Evolutionary conservation across 2,329 filamentous ascomycete genomes (phyloP), one percentile per base, ranked within the genome.

Genomic region (Fusarium luffae): DNA sequence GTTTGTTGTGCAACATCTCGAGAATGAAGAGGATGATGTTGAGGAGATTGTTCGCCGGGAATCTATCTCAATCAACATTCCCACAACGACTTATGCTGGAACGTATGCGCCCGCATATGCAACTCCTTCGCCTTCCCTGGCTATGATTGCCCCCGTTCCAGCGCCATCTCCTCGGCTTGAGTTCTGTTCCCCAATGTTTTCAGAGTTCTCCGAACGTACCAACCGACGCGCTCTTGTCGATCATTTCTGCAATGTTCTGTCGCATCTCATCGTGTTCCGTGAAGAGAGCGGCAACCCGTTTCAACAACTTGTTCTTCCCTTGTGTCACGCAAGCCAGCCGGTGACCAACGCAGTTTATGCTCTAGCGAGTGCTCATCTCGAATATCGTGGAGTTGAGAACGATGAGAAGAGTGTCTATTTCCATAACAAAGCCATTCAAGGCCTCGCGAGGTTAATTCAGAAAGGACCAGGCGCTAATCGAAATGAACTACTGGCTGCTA

Each of bases 321-420:
- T 90, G 41, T 87, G 86, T 4, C 82, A 85, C 50, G 81, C 76
- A 44, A 88, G 86, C 72, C 81, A 82, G 1, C 85, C 87, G 2
- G 85, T 97, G 6, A 92, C 92, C 78, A 93, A 96, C 75, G 93
- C 94, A 12, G 91, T 98, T 63, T 94, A 93, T 62, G 93, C 94
- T 1, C 82, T 98, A 10, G 89, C 93, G 1, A 92, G 92, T 59
- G 95, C 94, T 62, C 96, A 97, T 77, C 82, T 97, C 61, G 92
- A 95, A 69, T 93, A 87, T 50, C 80, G 86, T 27, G 86, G 86
- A 3, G 79, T 87, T 8, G 79, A 84, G 27, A 85, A 84, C 23
- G 76, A 79, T 21, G 86, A 90, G 70, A 86, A 84, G 70, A 88
- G 87, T 37, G 77, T 89, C 2, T 84, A 84, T 64, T 89, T 89